Base-by-base conservation (phyloP, 306 rosid genomes). In the Gastrolobium villosum region DNA sequence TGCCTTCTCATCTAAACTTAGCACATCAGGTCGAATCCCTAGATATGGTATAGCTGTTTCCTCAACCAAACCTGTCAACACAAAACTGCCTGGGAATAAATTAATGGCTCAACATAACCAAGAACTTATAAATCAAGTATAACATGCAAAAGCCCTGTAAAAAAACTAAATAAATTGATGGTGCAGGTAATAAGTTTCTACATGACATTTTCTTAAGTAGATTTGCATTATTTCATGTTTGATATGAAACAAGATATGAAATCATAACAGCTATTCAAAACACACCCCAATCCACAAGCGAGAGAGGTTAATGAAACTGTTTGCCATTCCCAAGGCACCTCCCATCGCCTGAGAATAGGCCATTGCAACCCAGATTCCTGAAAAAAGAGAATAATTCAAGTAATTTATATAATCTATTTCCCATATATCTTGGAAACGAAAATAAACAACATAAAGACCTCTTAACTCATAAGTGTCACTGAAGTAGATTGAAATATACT, bases 261-360 rank as follows among this genome's bases (percentile, higher is more conserved):
- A 75, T 31, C 41, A 78, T 56, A 30, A 41, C 30, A 57, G 82
- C 34, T 32, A 60, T 13, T 62, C 43, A 65, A 70, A 49, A 63
- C 80, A 39, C 89, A 95, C 99, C 99, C 93, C 31, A 96, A 82
- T 64, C 99, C 99, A 85, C 97, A 91, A 78, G 96, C 98, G 53
- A 96, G 81, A 46, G 96, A 91, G 34, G 96, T 90, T 65, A 96
- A 76, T 26, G 99, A 87, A 82, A 84, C 92, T 6, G 94, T 90
- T 88, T 90, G 98, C 99, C 99, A 96, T 74, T 83, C 91, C 99
- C 99, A 96, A 59, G 99, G 99, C 57, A 93, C 98, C 43, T 91
- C 93, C 98, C 99, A 96, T 64, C 93, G 90, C 86, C 85, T 87
- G 82, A 91, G 87, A 88, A 95, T 80, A 52, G 86, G 92, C 96